Base-by-base conservation (phyloP, 2,329 filamentous ascomycete genomes). In the Lecanicillium sp. region DNA sequence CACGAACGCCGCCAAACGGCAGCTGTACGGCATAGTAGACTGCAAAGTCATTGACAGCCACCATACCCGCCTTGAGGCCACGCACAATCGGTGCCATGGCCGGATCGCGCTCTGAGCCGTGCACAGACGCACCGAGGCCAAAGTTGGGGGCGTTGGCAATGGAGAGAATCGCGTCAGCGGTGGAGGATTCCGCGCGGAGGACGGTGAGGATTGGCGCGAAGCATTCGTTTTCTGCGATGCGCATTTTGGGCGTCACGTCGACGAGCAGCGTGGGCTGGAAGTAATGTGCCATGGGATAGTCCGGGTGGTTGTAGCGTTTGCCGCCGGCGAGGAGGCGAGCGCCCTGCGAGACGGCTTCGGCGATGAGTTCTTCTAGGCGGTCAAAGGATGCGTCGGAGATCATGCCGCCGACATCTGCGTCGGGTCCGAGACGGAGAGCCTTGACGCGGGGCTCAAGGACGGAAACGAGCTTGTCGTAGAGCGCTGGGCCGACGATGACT, bases 21-120 rank as follows among this genome's bases (percentile, higher is more conserved):
- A 98, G 65, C 62, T 95, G 88, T 7, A 94, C 89, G 37, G 90
- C 87, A 56, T 98, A 98, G 60, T 80, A 95, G 19, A 80, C 83
- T 15, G 82, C 92, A 54, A 98, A 98, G 64, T 98, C 92, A 58
- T 98, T 98, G 49, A 98, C 77, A 17, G 87, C 80, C 1, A 96
- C 85, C 84, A 95, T 95, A 32, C 92, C 92, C 0, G 84, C 80
- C 45, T 82, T 77, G 37, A 95, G 71, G 17, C 78, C 75, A 15
- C 62, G 62, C 2, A 90, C 78, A 19, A 94, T 77, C 13, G 65
- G 65, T 13, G 72, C 61, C 1, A 95, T 67, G 35, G 77, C 71
- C 2, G 68, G 67, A 41, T 75, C 71, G 19, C 63, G 59, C 43
- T 81, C 74, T 36, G 73, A 68, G 25, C 89, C 92, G 58, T 94